Percentiles rank a stretch among this genome's conserved stretches.
phyloP scores from a whole-genome alignment of 2,329 filamentous ascomycete species.

The Herpotrichia juniperi region DNA sequence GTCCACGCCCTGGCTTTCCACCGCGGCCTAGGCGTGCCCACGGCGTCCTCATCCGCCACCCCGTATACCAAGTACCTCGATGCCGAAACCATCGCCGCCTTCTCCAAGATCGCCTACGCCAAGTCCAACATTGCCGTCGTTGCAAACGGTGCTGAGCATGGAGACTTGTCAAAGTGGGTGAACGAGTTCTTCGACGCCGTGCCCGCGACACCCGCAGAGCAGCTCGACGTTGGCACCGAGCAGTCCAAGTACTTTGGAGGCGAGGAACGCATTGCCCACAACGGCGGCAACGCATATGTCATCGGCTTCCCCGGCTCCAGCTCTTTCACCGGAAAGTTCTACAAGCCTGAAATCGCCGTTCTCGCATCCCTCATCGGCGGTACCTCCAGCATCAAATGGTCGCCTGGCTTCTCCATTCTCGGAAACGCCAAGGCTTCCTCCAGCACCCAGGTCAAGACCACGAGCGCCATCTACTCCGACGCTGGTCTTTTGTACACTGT shows the following conservation, averaged over 20 bases:
- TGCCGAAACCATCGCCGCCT: conserved; percentile 75
- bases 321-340: conserved; percentile 71
- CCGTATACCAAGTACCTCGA: conserved; percentile 81
- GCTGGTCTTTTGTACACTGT: conserved; percentile 87
- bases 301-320: conserved; percentile 93
- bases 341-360: conserved; percentile 89
- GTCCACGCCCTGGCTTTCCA: conserved; percentile 91
- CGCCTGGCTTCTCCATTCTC: conserved; percentile 87
- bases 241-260: conserved; percentile 91
- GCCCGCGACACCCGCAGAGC: conserved; percentile 55
- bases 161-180: conserved; percentile 85
- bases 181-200: conserved; percentile 86
- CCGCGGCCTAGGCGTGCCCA: conserved; percentile 81
- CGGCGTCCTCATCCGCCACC: conserved; percentile 73
- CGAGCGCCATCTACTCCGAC: conserved; percentile 88
- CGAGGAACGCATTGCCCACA: conserved; percentile 85
- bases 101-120: conserved; percentile 78
- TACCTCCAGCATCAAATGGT: conserved; percentile 93
- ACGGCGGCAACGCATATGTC: conserved; percentile 79
- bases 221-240: conserved; percentile 60
- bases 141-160: conserved; percentile 81
- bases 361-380: conserved; percentile 89
- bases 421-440: conserved; percentile 74
- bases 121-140: conserved; percentile 92
- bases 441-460: conserved; percentile 72